Conservation (phyloP, 2,329 filamentous ascomycete genomes). For the Amphichorda felina region DNA sequence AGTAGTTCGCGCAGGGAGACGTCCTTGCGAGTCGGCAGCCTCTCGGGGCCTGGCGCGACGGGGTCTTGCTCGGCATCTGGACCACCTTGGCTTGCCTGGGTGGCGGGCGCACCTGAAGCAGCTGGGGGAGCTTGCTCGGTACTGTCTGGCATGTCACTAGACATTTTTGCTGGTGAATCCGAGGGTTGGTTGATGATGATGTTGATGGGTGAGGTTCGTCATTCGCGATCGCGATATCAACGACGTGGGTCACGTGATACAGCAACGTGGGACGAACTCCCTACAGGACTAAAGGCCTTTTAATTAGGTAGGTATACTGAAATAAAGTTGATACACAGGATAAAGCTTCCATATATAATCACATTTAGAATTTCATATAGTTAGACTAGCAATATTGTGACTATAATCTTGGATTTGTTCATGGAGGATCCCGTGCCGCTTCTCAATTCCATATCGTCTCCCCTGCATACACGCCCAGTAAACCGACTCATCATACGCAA, state of each 20-base stretch:
- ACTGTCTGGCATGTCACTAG: conserved; percentile 6
- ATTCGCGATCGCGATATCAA: not conserved
- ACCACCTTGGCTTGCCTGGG: conserved; percentile 6
- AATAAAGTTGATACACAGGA: too few relatives aligned
- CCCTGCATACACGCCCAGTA: too few relatives aligned
- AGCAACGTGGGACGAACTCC: too few relatives aligned
- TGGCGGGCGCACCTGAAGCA: not conserved
- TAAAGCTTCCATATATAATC: too few relatives aligned
- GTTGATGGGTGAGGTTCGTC: not conserved
- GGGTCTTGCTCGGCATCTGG: conserved; percentile 15
- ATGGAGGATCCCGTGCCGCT: too few relatives aligned
- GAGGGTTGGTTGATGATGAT: not conserved
- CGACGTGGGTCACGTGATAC: not conserved
- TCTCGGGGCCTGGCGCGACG: conserved; percentile 40
- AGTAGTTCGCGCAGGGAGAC: conserved; percentile 86
- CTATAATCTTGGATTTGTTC: too few relatives aligned
- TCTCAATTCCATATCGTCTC: too few relatives aligned
- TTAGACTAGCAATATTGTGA: too few relatives aligned
- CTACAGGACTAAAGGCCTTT: too few relatives aligned
- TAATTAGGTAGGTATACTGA: too few relatives aligned
- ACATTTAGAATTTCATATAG: too few relatives aligned
- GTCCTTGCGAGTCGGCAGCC: conserved; percentile 76
- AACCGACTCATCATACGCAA: too few relatives aligned
- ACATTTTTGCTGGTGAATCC: conserved; percentile 4
- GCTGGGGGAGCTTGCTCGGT: not conserved